Evolutionary conservation across 2,329 filamentous ascomycete genomes (phyloP), one percentile per base, ranked within the genome.

Genomic region (Penicillium sp.): DNA sequence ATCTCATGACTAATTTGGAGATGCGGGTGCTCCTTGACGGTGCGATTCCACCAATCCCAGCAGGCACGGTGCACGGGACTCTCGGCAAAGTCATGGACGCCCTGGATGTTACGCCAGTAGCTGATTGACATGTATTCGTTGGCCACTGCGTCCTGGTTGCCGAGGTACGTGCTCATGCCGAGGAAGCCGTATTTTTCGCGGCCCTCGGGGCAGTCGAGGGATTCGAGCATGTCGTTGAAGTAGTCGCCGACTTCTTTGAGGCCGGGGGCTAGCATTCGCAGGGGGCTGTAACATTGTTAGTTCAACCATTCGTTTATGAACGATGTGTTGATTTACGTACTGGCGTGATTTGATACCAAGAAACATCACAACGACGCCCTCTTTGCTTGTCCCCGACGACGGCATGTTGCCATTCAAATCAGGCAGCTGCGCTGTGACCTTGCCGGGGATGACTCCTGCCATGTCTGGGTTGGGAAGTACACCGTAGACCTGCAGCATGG

Each of bases 1-100:
- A 77, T 75, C 73, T 85, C 82, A 63, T 85, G 82, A 59, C 73
- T 83, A 60, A 84, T 78, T 5, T 75, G 74, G 23, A 84, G 62
- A 59, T 81, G 72, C 24, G 64, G 62, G 42, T 69, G 59, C 24
- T 73, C 63, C 46, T 68, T 68, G n/a, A 60, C 57, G 7, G 64
- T 65, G 51, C 64, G 66, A 54, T 74, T 72, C 66, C 76, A 81
- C 76, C 77, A 83, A 47, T 79, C 74, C 81, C 79, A 81, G 0
- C 67, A 76, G 38, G 73, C 65, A 12, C 76, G 73, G 63, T 85
- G 83, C 8, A 77, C 55, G 6, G 71, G 63, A 47, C 73, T 74
- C 52, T 82, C 77, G 1, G 82, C 81, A 60, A 82, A 85, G 16
- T 66, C 68, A 63, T 84, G 76, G 16, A 85, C 64, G 14, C 75